phyloP scores from a whole-genome alignment of 108 stramenopile genomes.

The Nitzschia palea region DNA sequence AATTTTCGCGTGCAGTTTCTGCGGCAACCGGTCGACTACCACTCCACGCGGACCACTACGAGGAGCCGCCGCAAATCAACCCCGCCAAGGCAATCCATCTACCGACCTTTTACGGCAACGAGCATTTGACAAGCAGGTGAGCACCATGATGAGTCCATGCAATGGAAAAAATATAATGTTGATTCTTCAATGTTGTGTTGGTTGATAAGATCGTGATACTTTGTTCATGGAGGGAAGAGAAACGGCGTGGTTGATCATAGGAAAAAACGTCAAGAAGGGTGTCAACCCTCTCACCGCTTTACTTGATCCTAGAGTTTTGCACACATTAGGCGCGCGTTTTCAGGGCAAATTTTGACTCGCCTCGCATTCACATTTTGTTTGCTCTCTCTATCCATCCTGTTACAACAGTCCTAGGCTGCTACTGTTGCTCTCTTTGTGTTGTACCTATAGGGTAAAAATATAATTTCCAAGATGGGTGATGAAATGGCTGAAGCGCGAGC shows the following conservation, averaged over 20 bases:
- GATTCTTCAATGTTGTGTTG: neutral
- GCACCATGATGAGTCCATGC: slow-evolving; percentile 1
- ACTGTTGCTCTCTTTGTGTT: neutral
- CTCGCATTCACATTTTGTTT: neutral
- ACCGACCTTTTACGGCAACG: slow-evolving; percentile 2
- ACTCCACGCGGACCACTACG: too few species aligned
- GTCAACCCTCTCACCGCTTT: slow-evolving; percentile 15
- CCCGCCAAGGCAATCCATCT: neutral
- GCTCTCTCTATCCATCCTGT: neutral
- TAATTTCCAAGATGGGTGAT: slow-evolving; percentile 52
- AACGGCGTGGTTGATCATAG: neutral
- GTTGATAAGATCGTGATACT: too few species aligned
- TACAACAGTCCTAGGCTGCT: neutral
- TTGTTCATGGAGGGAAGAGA: too few species aligned
- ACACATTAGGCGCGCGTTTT: slow-evolving; percentile 14
- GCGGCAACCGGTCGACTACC: too few species aligned
- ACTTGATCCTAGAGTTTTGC: neutral
- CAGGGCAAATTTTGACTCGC: neutral
- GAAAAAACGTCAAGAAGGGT: neutral
- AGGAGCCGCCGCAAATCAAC: too few species aligned
- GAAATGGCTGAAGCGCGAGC: slow-evolving; percentile 82
- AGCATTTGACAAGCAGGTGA: slow-evolving; percentile 1
- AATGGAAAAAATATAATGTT: neutral
- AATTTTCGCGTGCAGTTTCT: neutral
- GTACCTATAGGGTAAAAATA: neutral